Evolutionary conservation across 768 basidiomycete genomes (phyloP), one percentile per base, ranked within the genome.

Genomic region (Collybia sordida): DNA sequence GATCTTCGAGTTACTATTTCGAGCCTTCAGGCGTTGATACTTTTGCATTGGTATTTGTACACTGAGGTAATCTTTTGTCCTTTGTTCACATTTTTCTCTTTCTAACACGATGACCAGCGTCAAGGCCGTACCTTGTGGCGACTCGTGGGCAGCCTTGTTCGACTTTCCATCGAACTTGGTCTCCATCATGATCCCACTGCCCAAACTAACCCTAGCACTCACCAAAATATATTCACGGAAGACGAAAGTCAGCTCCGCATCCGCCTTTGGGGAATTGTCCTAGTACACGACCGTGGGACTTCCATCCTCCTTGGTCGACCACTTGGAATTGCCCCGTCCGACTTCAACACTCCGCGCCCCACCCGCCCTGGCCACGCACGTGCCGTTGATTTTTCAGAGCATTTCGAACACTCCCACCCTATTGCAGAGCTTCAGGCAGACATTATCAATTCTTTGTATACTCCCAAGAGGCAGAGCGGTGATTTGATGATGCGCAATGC

Each of bases 101-200:
- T 46, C 50, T 37, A 39, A 37, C 37, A 49, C 41, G 35, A 42
- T 55, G 27, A 42, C 18, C 59, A 93, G 90, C 83, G 90, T 56
- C 90, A 91, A 79, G 90, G 90, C n/a, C 82, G 90, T 55, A 87
- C 88, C 1, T 72, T 93, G 2, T 93, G 91, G 91, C 87, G 91
- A 46, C 81, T 93, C 14, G 90, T 90, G 46, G 91, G 91, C 23
- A 88, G 85, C 52, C 78, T 93, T 34, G 89, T 93, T 22, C 84
- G 90, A 4, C 75, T 93, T 9, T 79, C 88, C 14, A 83, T 92
- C 55, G 91, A 93, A 66, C 77, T 93, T 2, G 91, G 91, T 21
- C 73, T 93, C 39, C 92, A 93, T 56, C 91, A 93, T 58, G 90
- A 93, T 62, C 91, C 91, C 4, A 86, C 77, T 3, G 75, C 75